Base-by-base conservation (phyloP, 2,329 filamentous ascomycete genomes). In the Penicillium nordicum region DNA sequence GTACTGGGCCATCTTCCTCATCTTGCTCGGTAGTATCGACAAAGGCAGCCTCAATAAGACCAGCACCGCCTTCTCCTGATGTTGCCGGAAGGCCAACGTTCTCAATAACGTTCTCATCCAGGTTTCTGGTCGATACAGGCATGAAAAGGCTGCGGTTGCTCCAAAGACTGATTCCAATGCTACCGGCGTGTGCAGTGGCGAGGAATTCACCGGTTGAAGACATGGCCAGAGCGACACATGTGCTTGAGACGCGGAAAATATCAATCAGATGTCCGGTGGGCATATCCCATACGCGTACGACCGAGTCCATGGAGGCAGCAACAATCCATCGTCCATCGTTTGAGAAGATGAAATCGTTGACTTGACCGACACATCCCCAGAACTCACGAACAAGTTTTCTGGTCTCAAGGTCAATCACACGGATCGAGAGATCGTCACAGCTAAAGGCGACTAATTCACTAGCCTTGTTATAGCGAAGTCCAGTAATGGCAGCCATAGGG, bases 211-310 rank as follows among this genome's bases (percentile, higher is more conserved):
- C 94, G 0, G 91, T 96, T 1, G 82, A 81, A 0, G 94, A 96
- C 79, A 97, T 96, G 8, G 92, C 86, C 12, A 99, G 79, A 2
- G 91, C 88, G 16, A 87, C 94, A 72, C 92, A 96, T 11, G 88
- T 86, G 52, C 83, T 88, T 53, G 87, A 85, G 5, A 95, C 83
- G 56, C 86, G 86, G 75, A 99, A 92, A 3, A 90, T 90, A 70
- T 99, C 94, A 60, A 99, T 94, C 14, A 99, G 81, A 75, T 99
- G 93, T 27, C 92, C 93, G 0, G 95, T 99, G 0, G 94, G 91
- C 29, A 99, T 79, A 76, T 99, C 95, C 92, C 94, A 99, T 8
- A 97, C 85, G 41, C 94, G 85, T 49, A 97, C 79, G 6, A 91
- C 79, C 1, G 86, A 85, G 69, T 96, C 90, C 67, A 89, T 87